Evolutionary conservation across 208 protist genomes (phyloP).

Genomic region (Crithidia sp.): DNA sequence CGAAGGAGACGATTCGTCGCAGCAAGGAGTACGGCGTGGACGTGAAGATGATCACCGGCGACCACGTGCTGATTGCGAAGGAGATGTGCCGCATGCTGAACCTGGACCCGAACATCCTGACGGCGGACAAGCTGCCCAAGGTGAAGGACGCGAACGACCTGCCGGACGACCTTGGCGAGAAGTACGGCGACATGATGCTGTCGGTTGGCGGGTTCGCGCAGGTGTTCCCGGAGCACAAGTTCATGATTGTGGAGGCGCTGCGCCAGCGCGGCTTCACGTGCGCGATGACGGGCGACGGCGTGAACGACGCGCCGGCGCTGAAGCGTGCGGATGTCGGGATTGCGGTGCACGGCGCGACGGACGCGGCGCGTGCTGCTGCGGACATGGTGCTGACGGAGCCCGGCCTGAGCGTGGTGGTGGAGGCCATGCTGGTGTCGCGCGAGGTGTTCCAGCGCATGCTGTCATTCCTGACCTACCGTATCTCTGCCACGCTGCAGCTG

Average conservation of each 20-base stretch:
- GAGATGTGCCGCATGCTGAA: conserved; percentile 93
- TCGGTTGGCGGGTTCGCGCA: conserved; percentile 88
- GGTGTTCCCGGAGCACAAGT: conserved; percentile 97
- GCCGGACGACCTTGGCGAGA: conserved; percentile 62
- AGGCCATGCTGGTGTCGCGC: conserved; percentile 91
- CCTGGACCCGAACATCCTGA: conserved; percentile 91
- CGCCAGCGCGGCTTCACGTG: conserved; percentile 89
- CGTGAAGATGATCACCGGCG: conserved; percentile 97
- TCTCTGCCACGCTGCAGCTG: conserved; percentile 81
- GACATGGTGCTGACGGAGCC: conserved; percentile 95
- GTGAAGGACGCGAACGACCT: conserved; percentile 68
- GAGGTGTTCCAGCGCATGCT: conserved; percentile 97
- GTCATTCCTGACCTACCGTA: conserved; percentile 84
- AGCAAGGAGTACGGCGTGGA: conserved; percentile 88
- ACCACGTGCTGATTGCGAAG: conserved; percentile 92
- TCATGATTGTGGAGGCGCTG: conserved; percentile 93
- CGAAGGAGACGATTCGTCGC: conserved; percentile 83
- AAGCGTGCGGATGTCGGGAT: conserved; percentile 97
- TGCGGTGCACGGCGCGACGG: conserved; percentile 94
- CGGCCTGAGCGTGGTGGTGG: conserved; percentile 93
- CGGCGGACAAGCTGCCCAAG: conserved; percentile 70
- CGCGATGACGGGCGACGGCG: conserved; percentile 98
- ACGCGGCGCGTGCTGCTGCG: conserved; percentile 91
- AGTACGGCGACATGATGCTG: conserved; percentile 74
- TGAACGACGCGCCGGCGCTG: conserved; percentile 96